Percentiles rank a stretch among this genome's conserved stretches.
phyloP scores from a whole-genome alignment of 805 yeast genomes.

The Yarrowia deformans region DNA sequence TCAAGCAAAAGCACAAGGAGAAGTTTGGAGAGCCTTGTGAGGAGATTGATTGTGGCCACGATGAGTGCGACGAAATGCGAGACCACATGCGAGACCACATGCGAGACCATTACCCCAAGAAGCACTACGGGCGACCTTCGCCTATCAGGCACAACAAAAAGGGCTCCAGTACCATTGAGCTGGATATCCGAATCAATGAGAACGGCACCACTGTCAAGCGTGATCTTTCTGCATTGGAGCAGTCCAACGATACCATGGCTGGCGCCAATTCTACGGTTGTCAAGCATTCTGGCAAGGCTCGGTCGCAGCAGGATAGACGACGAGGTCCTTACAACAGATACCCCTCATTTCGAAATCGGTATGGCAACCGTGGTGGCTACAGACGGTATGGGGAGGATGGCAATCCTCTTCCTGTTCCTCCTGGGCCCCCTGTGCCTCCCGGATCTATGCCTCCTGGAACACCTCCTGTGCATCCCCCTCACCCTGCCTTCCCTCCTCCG shows the following conservation, averaged over 20 bases:
- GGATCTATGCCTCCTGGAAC: not conserved
- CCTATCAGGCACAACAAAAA: constrained; percentile 16
- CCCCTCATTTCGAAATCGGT: constrained; percentile 8
- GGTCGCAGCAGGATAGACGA: constrained; percentile 13
- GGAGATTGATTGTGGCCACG: constrained; percentile 25
- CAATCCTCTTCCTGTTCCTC: constrained; percentile 1
- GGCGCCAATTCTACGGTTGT: not conserved
- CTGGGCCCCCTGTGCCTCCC: not conserved
- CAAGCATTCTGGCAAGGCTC: constrained; percentile 4
- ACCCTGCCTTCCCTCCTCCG: not conserved
- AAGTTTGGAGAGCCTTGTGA: constrained; percentile 32
- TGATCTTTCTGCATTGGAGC: constrained; percentile 10
- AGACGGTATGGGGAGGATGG: constrained; percentile 29
- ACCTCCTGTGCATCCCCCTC: not conserved
- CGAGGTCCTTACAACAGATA: constrained; percentile 12
- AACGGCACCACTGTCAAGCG: constrained; percentile 32
- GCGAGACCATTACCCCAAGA: not conserved
- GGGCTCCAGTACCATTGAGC: constrained; percentile 27
- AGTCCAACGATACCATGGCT: not conserved
- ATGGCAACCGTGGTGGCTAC: constrained; percentile 15
- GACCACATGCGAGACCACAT: constrained; percentile 7
- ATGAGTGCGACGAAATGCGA: constrained; percentile 32
- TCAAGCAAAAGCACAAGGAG: constrained; percentile 11
- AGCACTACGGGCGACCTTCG: not conserved
- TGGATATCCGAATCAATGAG: constrained; percentile 34